phyloP scores from a whole-genome alignment of 495 filamentous ascomycete species.

The Tuber calosporum region DNA sequence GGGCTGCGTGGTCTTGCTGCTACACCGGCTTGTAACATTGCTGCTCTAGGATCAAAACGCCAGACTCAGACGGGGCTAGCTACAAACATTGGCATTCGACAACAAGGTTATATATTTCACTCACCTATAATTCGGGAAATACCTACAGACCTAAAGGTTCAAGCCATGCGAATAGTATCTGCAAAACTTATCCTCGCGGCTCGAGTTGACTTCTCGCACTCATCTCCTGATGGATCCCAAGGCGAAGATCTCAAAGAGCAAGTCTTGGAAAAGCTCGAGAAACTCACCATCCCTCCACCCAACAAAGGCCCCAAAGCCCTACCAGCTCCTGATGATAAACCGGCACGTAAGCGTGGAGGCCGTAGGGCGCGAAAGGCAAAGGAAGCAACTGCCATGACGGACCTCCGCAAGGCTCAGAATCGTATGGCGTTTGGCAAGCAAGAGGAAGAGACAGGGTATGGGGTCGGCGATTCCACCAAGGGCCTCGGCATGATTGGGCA shows the following conservation, averaged over 20 bases:
- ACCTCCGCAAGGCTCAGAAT: conserved; percentile 92
- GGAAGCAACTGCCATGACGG: conserved; percentile 94
- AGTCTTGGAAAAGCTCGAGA: conserved; percentile 82
- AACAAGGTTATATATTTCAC: conserved; percentile 90
- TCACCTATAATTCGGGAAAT: conserved; percentile 78
- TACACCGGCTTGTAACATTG: conserved; percentile 85
- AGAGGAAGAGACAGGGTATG: conserved; percentile 90
- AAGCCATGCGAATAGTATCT: conserved; percentile 91
- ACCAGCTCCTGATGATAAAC: conserved; percentile 93
- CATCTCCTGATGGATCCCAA: conserved; percentile 68
- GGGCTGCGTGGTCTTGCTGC: conserved; percentile 82
- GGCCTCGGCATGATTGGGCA: conserved; percentile 94
- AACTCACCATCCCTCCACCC: conserved; percentile 85
- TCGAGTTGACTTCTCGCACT: conserved; percentile 80
- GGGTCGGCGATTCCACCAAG: conserved; percentile 72
- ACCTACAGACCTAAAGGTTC: conserved; percentile 76
- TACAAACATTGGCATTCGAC: conserved; percentile 83
- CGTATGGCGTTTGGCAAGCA: conserved; percentile 93
- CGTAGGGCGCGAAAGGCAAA: conserved; percentile 89
- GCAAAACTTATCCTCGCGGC: conserved; percentile 89
- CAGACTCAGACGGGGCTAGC: conserved; percentile 76
- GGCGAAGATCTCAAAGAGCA: conserved; percentile 77
- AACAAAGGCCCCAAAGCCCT: conserved; percentile 83
- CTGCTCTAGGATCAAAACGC: conserved; percentile 81
- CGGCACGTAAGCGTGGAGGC: conserved; percentile 84